phyloP scores from a whole-genome alignment of 1,284 basidiomycete species.

The Puccinia coronata region DNA sequence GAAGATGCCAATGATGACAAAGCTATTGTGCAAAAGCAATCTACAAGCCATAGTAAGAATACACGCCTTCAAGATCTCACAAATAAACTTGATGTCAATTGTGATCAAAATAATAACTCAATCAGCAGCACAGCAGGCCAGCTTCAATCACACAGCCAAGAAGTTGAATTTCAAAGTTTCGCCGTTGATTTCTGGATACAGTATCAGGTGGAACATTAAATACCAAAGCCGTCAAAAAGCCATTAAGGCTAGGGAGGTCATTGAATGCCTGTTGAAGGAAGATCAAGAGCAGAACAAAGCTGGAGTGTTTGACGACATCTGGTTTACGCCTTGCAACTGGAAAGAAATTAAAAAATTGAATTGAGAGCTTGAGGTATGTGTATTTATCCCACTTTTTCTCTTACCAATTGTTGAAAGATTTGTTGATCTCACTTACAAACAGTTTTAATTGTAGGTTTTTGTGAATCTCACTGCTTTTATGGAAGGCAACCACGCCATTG shows the following conservation, averaged over 20 bases:
- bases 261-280: slow-evolving; percentile 1
- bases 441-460: neutral
- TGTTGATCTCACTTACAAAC: neutral
- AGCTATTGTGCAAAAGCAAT: too few relatives aligned
- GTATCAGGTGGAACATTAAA: neutral
- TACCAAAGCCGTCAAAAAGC: too few relatives aligned
- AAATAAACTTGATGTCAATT: too few relatives aligned
- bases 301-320: neutral
- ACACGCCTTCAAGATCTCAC: too few relatives aligned
- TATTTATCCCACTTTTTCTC: too few relatives aligned
- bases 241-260: neutral
- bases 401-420: too few relatives aligned
- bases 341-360: slow-evolving; percentile 8
- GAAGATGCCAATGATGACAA: too few relatives aligned
- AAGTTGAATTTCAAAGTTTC: neutral
- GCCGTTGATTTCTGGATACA: neutral
- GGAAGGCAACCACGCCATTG: neutral
- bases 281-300: neutral
- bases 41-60: too few relatives aligned
- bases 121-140: too few relatives aligned
- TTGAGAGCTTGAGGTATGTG: neutral
- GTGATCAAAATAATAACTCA: too few relatives aligned
- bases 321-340: neutral
- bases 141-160: neutral
- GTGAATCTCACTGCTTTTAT: neutral